A percentile compares a stretch with the other conserved stretches of the same genome.
These are phyloP conservation scores for Brassica incana DNA, from an alignment of 345 rosid species.

Conservation along the genomic window DNA sequence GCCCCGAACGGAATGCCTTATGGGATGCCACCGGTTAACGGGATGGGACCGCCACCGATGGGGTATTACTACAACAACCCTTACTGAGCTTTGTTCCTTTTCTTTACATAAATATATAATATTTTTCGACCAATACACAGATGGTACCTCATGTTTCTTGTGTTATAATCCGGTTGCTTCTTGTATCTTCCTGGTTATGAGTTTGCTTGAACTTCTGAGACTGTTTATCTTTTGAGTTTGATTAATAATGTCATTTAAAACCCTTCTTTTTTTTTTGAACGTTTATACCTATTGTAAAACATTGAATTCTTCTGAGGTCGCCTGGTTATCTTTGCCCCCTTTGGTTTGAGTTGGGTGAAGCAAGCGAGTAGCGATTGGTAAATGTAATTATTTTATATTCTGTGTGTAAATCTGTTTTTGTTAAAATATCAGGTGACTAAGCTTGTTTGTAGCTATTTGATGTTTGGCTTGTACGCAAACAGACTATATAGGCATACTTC, in stretches of 20 bases:
- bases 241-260: conserved; percentile 13
- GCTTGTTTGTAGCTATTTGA: neutral
- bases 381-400: neutral
- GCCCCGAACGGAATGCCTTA: conserved; percentile 56
- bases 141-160: conserved; percentile 10
- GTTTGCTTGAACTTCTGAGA: conserved; percentile 23
- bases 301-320: neutral
- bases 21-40: conserved; percentile 58
- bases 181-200: conserved; percentile 11
- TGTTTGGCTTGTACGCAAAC: neutral
- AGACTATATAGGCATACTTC: neutral
- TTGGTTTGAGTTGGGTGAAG: conserved; percentile 9
- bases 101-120: conserved; percentile 13
- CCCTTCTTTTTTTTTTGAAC: neutral
- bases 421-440: neutral
- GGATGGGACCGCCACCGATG: conserved; percentile 41
- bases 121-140: conserved; percentile 24
- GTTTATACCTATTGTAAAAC: neutral
- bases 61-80: conserved; percentile 54
- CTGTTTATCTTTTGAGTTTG: conserved; percentile 25
- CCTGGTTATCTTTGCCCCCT: neutral
- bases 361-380: neutral
- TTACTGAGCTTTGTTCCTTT: conserved; percentile 27
- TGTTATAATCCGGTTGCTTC: conserved; percentile 27
- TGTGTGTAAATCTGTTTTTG: neutral